Evolutionary conservation across 2,329 filamentous ascomycete genomes (phyloP), one percentile per base, ranked within the genome.

Genomic region (Elsinoe batatas): DNA sequence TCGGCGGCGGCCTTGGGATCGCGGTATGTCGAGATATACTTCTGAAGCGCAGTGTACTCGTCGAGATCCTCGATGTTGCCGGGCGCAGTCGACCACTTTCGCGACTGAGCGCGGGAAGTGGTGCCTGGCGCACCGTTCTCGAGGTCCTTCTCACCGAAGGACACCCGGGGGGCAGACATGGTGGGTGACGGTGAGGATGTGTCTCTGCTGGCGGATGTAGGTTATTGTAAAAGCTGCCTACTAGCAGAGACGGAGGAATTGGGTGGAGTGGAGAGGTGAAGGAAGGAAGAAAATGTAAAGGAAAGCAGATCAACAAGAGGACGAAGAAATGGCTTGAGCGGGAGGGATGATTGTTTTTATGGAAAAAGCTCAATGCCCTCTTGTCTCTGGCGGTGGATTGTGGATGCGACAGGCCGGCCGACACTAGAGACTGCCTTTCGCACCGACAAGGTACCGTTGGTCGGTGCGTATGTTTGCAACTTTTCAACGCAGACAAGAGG

Each of bases 21-120:
- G 64, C 77, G 78, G 71, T 84, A 84, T 66, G 79, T 81, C 61
- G 80, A 82, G 68, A 85, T 84, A 73, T 82, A 85, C 65, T 81
- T 79, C 67, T 84, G 81, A 54, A 85, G 74, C 54, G 81, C 80
- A 62, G 78, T 77, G 71, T 84, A 85, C 69, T 85, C 82, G 68
- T 83, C 81, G 71, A 72, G 67, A 62, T 74, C 73, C 63, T 76
- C 72, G 58, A 69, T 68, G 64, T 68, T 67, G 63, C 67, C 67
- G 50, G 68, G 67, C 32, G 68, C 68, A 57, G 68, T 67, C 20
- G 68, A 70, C 67, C 67, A 70, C 64, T 69, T 70, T 61, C 68
- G 64, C 40, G 67, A 67, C 56, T 63, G 64, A 53, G 59, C 62
- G 50, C 62, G 65, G 50, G 58, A 64, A 63, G 59, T 62, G 36